Base-by-base conservation (phyloP, 495 filamentous ascomycete genomes). In the Xylaria curta region DNA sequence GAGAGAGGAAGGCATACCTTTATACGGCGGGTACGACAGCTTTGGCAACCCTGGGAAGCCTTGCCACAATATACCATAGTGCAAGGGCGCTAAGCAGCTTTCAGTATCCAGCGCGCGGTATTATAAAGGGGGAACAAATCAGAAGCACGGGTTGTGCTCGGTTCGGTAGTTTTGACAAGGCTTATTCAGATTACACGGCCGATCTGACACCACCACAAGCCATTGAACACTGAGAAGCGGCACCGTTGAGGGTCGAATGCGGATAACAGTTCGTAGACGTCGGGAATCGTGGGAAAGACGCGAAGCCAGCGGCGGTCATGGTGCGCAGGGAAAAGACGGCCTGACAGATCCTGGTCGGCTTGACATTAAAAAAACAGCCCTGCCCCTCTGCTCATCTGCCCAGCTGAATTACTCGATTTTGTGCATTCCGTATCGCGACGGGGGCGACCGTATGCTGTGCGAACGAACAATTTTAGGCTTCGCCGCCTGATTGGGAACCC, bases 61-160 rank as follows among this genome's bases (percentile, higher is more conserved):
- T 91, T 92, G 40, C 91, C 90, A 76, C 87, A 87, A 78, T 92
- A 91, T n/a, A 92, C 90, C 90, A 92, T 93, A 62, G 74, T 83
- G 78, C 70, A 68, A 66, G 21, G 70, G 58, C 56, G 70, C 70
- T 72, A 72, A 46, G 69, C 76, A n/a, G 54, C 40, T 64, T 71
- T 66, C 40, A 46, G 69, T 71, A 71, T 66, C 51, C 69, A 66
- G 69, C 47, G 69, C 47, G 61, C 62, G 62, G 61, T 58, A 26
- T 58, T 61, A 54, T 31, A 12, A 44, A 17, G 15, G 28, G 59
- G 24, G 7, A 54, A 64, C 60, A 63, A 71, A 58, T 64, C 33
- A 63, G 68, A 59, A 24, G 28, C 60, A 47, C 68, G 42, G 46
- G 17, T 26, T 60, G 21, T 3, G 66, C 54, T 40, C 42, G 44